Evolutionary conservation across 192 early-diverging fungal species (phyloP), one percentile per base, ranked within the genome.

Genomic region (Pilobolus umbonatus): DNA sequence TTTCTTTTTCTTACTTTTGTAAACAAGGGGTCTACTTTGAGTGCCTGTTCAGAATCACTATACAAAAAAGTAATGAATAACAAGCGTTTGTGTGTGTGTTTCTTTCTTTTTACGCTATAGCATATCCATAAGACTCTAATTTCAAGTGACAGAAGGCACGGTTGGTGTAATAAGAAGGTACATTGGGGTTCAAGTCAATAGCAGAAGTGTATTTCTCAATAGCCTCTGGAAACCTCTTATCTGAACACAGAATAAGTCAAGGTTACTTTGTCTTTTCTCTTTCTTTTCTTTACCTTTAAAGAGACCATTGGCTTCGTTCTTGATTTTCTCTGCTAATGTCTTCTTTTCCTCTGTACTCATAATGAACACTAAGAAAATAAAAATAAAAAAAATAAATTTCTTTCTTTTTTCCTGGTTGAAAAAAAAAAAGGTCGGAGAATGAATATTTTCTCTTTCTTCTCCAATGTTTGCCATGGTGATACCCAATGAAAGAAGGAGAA

Each of bases 161-260:
- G 72, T 99, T 99, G 19, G 94, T 80, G 61, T 92, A 96, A 74
- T 88, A 94, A 8, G 87, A 87, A 4, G 92, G 80, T 0, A 91
- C 85, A 25, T 85, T 82, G 15, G 94, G 87, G 69, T 96, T 87
- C 36, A 82, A 63, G 42, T 83, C 79, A 47, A 99, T 95, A 3
- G 95, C 95, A 61, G 82, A 76, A 6, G 89, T 87, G 75, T 99
- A 99, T 61, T 90, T 86, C 42, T 91, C 89, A 24, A 92, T 84
- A n/a, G 97, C 95, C 45, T 90, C 85, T 6, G 87, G 75, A 65
- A 85, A 98, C 47, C 90, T 81, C 35, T 79, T 80, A 50, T 56
- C 55, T 56, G 31, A 19, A 47, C 4, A 47, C 3, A 47, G 5
- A 6, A n/a, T n/a, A n/a, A n/a, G n/a, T n/a, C n/a, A n/a, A n/a